These are phyloP conservation scores for Cyclocybe cylindracea DNA, from an alignment of 768 basidiomycete species.

Conservation along the genomic window DNA sequence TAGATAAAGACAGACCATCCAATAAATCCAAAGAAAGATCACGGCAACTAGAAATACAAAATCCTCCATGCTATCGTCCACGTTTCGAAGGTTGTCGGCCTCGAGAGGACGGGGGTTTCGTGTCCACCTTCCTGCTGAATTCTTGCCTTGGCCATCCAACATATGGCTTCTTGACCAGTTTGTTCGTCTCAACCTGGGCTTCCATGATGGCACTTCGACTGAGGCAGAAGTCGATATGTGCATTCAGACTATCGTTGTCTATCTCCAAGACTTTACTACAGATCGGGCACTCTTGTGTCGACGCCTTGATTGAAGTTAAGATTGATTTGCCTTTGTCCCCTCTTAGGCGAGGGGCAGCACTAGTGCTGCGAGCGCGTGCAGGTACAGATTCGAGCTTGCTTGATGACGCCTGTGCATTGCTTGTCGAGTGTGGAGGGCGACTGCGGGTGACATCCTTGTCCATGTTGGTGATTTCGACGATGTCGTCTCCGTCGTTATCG, in stretches of 20 bases:
- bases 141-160: slow-evolving; percentile 18
- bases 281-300: slow-evolving; percentile 67
- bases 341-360: slow-evolving; percentile 11
- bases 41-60: slow-evolving; percentile 13
- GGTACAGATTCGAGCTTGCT: slow-evolving; percentile 6
- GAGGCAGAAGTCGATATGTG: slow-evolving; percentile 89
- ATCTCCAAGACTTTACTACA: slow-evolving; percentile 62
- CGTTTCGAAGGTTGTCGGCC: slow-evolving; percentile 13
- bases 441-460: neutral
- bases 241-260: slow-evolving; percentile 79
- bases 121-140: slow-evolving; percentile 9
- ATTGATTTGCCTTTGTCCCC: neutral
- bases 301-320: slow-evolving; percentile 3
- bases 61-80: slow-evolving; percentile 5
- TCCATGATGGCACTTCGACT: slow-evolving; percentile 76
- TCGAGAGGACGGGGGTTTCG: slow-evolving; percentile 6
- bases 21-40: neutral
- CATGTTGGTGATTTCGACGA: slow-evolving; percentile 8
- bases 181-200: slow-evolving; percentile 52
- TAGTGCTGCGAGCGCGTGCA: slow-evolving; percentile 22
- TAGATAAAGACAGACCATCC: slow-evolving; percentile 10
- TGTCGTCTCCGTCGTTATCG: slow-evolving; percentile 18
- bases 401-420: slow-evolving; percentile 13
- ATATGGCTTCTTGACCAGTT: slow-evolving; percentile 9
- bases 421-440: slow-evolving; percentile 18